A percentile compares a stretch with the other conserved stretches of the same genome.
Conservation (phyloP, 805 yeast genomes). For the Kluyveromyces aestuarii region DNA sequence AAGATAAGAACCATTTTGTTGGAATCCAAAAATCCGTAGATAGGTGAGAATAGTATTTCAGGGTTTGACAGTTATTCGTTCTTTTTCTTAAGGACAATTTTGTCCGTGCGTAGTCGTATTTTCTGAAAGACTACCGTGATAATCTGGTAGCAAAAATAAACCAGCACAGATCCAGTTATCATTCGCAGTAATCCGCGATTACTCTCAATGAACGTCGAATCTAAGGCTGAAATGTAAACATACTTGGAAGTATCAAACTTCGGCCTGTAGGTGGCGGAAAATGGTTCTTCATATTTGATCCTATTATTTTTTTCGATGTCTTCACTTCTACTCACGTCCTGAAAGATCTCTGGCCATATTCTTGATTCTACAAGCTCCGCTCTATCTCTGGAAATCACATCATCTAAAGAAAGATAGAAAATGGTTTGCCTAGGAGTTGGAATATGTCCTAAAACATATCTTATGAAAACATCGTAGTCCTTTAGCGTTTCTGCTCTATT, state of each 20-base stretch:
- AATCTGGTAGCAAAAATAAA: conserved; percentile 7
- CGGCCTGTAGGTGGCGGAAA: conserved; percentile 27
- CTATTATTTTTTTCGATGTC: conserved; percentile 51
- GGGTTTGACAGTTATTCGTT: too few species aligned
- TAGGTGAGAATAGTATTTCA: too few species aligned
- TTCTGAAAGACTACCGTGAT: not conserved
- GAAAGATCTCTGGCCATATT: conserved; percentile 49
- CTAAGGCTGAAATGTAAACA: conserved; percentile 14
- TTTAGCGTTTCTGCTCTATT: conserved; percentile 27
- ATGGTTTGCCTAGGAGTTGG: conserved; percentile 70
- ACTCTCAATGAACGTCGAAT: conserved; percentile 15
- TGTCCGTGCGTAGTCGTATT: not conserved
- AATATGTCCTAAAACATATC: conserved; percentile 50
- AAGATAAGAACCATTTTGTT: too few species aligned
- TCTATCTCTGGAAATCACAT: conserved; percentile 8
- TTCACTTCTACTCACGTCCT: conserved; percentile 37
- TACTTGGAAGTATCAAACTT: conserved; percentile 12
- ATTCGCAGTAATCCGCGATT: conserved; percentile 13
- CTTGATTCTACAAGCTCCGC: conserved; percentile 24
- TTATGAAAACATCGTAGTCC: conserved; percentile 38
- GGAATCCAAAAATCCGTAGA: too few species aligned
- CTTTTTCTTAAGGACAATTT: too few species aligned
- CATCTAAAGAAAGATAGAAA: conserved; percentile 40
- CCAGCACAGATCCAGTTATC: conserved; percentile 9
- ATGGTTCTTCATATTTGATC: conserved; percentile 18